Evolutionary conservation across 306 rosid species (phyloP).

Genomic region (Malus fusca): DNA sequence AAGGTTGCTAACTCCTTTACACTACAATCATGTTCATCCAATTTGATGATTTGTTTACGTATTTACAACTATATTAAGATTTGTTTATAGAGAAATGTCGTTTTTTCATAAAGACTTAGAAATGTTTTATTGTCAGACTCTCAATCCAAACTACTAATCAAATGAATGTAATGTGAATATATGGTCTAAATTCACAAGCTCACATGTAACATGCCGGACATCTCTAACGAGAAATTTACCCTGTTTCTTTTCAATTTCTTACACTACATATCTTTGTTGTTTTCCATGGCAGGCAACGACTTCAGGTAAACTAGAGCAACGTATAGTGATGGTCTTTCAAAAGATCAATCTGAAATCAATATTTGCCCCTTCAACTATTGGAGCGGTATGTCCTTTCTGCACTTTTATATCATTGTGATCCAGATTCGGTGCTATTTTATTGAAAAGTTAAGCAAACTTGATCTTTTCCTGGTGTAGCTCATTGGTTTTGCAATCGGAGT

Average conservation of each 20-base stretch:
- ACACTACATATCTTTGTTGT: background rate
- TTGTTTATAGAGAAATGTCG: background rate
- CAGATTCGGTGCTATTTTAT: no score
- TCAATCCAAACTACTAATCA: no score
- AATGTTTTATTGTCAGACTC: no score
- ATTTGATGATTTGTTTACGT: background rate
- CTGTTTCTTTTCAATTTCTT: background rate
- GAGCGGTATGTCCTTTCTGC: background rate
- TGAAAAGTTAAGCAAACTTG: no score
- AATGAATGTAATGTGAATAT: background rate
- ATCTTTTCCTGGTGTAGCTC: no score
- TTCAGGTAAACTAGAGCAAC: conserved; percentile 24
- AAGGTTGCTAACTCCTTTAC: conserved; percentile 27
- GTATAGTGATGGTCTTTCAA: conserved; percentile 9
- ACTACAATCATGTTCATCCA: background rate
- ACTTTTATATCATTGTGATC: no score
- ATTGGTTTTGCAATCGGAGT: no score
- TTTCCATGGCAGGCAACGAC: conserved; percentile 31
- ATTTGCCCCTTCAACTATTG: conserved; percentile 74
- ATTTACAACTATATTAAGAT: no score
- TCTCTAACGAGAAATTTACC: background rate
- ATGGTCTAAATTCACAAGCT: background rate
- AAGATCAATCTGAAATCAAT: conserved; percentile 46
- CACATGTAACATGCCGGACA: background rate
- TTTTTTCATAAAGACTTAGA: no score